A percentile compares a stretch with the other conserved stretches of the same genome.
Conservation (phyloP, 2,329 filamentous ascomycete genomes). For the Pyrenophora seminiperda region DNA sequence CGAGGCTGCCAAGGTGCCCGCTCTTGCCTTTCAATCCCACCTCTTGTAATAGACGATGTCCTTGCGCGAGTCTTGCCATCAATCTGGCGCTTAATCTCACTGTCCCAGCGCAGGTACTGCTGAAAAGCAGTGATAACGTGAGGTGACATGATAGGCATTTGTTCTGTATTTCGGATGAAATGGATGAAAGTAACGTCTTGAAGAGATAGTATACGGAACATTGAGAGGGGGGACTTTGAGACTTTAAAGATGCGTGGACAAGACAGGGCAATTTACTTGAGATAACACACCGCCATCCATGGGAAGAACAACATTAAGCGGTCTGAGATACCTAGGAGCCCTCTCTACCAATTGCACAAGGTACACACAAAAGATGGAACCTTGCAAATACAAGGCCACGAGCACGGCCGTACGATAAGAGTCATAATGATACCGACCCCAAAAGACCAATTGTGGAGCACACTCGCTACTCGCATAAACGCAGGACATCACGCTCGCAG, state of each 20-base stretch:
- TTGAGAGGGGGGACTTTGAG: background rate
- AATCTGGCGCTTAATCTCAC: conserved; percentile 11
- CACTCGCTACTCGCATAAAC: background rate
- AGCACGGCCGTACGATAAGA: conserved; percentile 7
- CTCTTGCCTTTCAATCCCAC: conserved; percentile 1
- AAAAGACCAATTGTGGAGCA: background rate
- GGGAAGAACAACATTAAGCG: background rate
- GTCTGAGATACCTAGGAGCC: conserved; percentile 1
- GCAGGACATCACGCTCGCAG: conserved; percentile 8
- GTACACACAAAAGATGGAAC: background rate
- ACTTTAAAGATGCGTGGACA: background rate
- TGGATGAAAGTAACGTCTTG: background rate
- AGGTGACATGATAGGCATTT: conserved; percentile 11
- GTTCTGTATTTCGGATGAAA: background rate
- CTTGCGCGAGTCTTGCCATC: conserved; percentile 12
- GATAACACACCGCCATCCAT: conserved; percentile 1
- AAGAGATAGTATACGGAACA: background rate
- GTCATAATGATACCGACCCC: conserved; percentile 2
- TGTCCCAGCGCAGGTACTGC: conserved; percentile 13
- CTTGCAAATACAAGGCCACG: background rate
- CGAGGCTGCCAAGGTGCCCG: background rate
- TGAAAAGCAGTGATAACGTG: conserved; percentile 13
- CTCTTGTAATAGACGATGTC: conserved; percentile 8
- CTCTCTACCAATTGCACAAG: too few species aligned
- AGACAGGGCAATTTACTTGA: background rate